Base-by-base conservation (phyloP, 371 early-diverging fungal species). In the Circinella umbellata region DNA sequence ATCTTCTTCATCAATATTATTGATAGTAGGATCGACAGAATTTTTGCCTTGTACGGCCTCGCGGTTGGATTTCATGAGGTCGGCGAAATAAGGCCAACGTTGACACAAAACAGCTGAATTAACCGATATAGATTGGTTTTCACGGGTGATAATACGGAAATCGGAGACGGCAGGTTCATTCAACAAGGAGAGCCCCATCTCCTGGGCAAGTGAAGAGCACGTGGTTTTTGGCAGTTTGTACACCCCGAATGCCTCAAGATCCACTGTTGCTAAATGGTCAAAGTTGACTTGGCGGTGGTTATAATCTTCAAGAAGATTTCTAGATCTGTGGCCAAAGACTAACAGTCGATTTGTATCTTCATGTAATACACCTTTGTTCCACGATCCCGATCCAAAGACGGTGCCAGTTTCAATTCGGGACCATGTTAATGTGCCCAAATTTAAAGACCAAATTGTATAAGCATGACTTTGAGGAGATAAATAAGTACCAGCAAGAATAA, bases 351-450 rank as follows among this genome's bases (percentile, higher is more conserved):
- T 89, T 11, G 78, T 77, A 36, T 67, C 71, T 35, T 86, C 86
- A 61, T 89, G 83, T 18, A 93, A 71, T 6, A 88, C 75, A n/a
- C 91, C 92, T 66, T 91, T 86, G 77, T 93, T 94, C 94, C 94
- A 94, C 35, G 92, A 92, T 13, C 93, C 93, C 9, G 84, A 73
- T 47, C 77, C 75, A 66, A 92, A 87, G 27, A 85, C 80, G 0
- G 87, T 75, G 3, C 92, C 92, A 36, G 91, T 91, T 62, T 86
- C 85, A 60, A 94, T 83, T 4, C 89, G 86, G 35, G 82, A 74
- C 94, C 94, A 94, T 10, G 78, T 78, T 47, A 88, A 62, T 14
- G 86, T 86, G 13, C 83, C 76, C 18, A 92, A 72, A 68, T 93
- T 89, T 15, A 92, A 77, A 0, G 89, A 81, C 94, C 94, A 94